Base-by-base conservation (phyloP, 345 rosid species). In the Salix arbutifolia region DNA sequence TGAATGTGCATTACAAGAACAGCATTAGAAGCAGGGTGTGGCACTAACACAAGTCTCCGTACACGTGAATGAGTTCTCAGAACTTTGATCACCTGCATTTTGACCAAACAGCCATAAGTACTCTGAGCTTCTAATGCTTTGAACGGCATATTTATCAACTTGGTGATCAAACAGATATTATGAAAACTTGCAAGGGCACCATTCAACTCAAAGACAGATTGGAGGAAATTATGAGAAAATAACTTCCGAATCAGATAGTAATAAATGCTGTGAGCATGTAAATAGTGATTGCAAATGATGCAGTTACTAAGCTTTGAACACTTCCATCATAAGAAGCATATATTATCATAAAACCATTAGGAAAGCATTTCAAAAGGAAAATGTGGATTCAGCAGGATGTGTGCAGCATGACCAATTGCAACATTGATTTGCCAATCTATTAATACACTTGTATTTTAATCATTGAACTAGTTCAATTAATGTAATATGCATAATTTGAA, bases 41-140 rank as follows among this genome's bases (percentile, higher is more conserved):
- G 83, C 76, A 93, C 95, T 92, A 73, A 96, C 98, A 93, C 97
- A 52, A 96, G 94, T 71, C 90, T 87, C 82, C 77, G 84, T 37
- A 96, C 81, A 42, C 68, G 85, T n/a, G 91, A 76, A 83, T 92
- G 91, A 62, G 92, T 92, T 85, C 99, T 84, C 76, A 96, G 84
- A 69, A 87, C 91, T 88, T 93, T 93, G 79, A 90, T 85, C 58
- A 90, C 94, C 97, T 92, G 86, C 84, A 83, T 17, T 77, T 69
- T 52, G 72, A 64, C 65, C 68, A 60, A 72, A 65, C 8, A 67
- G 18, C 12, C 0, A 19, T 6, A 12, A 30, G 3, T 31, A 25
- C 26, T 33, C 26, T 33, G 48, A 30, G 42, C 10, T 42, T 46
- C 38, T 44, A 21, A 11, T 67, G 9, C 8, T 13, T 11, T 46